phyloP scores from a whole-genome alignment of 2,329 filamentous ascomycete species.

The Diaporthe longicolla region DNA sequence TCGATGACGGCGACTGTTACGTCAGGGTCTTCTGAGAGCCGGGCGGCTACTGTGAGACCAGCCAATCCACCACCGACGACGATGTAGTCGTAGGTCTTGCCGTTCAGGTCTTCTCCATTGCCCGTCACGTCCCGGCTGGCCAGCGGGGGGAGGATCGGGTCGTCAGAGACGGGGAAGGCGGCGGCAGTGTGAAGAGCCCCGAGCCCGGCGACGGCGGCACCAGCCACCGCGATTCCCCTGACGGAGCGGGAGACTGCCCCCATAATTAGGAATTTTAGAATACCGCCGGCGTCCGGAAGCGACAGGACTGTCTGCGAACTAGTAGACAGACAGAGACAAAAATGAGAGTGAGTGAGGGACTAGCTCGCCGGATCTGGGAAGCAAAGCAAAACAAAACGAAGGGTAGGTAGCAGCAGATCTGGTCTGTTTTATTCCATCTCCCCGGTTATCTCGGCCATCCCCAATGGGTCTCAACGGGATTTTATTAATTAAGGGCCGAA shows the following conservation, averaged over 20 bases:
- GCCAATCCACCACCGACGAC: constrained; percentile 38
- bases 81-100: constrained; percentile 40
- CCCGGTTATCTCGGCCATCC: constrained; percentile 1
- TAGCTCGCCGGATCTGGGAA: constrained; percentile 11
- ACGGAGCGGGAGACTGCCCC: constrained; percentile 29
- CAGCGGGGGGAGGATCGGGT: constrained; percentile 17
- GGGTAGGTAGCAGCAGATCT: constrained; percentile 13
- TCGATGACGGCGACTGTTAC: constrained; percentile 41
- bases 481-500: constrained; percentile 31
- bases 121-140: constrained; percentile 16
- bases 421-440: constrained; percentile 16
- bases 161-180: constrained; percentile 22
- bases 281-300: constrained; percentile 12
- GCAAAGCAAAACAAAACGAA: too few species aligned
- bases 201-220: constrained; percentile 35
- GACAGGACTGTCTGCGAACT: constrained; percentile 30
- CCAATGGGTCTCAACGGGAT: constrained; percentile 6
- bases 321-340: not conserved
- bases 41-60: constrained; percentile 48
- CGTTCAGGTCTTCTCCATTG: constrained; percentile 22
- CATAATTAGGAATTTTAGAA: constrained; percentile 26
- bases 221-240: constrained; percentile 27
- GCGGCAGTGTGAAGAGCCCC: constrained; percentile 23
- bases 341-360: not conserved
- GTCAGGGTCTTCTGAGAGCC: constrained; percentile 47